Base-by-base conservation (phyloP, 768 basidiomycete species). In the Pleurotus tuber-regium region DNA sequence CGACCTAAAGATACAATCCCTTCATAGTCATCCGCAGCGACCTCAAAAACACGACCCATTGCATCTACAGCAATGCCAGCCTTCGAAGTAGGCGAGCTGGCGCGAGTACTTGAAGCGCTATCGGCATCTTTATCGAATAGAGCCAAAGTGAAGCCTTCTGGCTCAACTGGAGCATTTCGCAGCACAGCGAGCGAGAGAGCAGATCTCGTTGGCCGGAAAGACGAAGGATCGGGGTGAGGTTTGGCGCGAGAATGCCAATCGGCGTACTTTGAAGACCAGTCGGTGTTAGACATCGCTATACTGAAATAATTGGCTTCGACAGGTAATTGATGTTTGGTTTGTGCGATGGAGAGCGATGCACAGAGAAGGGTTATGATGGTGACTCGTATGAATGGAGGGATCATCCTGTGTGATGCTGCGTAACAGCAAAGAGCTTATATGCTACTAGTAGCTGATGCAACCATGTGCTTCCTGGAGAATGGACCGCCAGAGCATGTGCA, bases 111-210 rank as follows among this genome's bases (percentile, higher is more conserved):
- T n/a, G n/a, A n/a, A n/a, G n/a, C n/a, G n/a, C n/a, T n/a, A 9
- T 16, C 53, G 51, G 21, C 30, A 11, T 56, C 56, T 28, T 48
- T 28, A n/a, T 55, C 46, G 54, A 71, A 74, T 1, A 74, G 47
- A 4, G 70, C 68, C 23, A 73, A 60, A 0, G 68, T 67, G 47
- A 74, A 69, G 8, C 70, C 70, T 39, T 68, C 63, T 12, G 59
- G 60, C 43, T 70, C 70, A 4, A 63, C 63, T n/a, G 54, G 67
- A 2, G 63, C 57, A 53, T 69, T 73, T 11, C 66, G 59, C 8
- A 72, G 63, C 4, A 71, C 65, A 1, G 61, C 64, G 10, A 73
- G 56, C 23, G 56, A 51, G 9, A 74, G 61, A 4, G 57, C 54
- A 1, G 61, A 56, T 19, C 58, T 63, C 7, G 60, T 60, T 5